A percentile compares a stretch with the other conserved stretches of the same genome.
Evolutionary conservation across 306 rosid genomes (phyloP).

Genomic region (Quercus variabilis): DNA sequence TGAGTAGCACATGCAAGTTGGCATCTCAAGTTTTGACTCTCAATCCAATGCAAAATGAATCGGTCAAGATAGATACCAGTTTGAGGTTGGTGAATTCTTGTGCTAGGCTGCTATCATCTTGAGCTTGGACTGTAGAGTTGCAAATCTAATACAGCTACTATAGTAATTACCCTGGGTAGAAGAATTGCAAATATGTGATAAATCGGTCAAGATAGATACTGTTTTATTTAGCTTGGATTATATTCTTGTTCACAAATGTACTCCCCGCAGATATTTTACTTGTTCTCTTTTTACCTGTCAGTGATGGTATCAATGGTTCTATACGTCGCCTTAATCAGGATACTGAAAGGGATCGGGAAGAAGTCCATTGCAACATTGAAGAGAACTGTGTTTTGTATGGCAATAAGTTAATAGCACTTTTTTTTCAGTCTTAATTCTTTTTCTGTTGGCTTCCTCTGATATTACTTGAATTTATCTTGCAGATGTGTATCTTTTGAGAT

Average conservation of each 20-base stretch:
- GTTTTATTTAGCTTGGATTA: too few relatives aligned
- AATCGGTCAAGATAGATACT: too few relatives aligned
- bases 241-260: background rate
- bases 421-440: background rate
- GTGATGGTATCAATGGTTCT: slow-evolving; percentile 39
- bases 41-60: background rate
- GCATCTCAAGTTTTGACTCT: slow-evolving; percentile 24
- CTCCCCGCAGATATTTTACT: background rate
- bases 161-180: background rate
- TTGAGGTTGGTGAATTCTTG: slow-evolving; percentile 26
- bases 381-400: slow-evolving; percentile 38
- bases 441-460: background rate
- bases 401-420: background rate
- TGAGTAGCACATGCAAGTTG: slow-evolving; percentile 16
- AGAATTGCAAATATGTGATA: background rate
- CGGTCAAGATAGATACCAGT: background rate
- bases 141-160: background rate
- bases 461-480: background rate
- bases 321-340: slow-evolving; percentile 3
- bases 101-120: background rate
- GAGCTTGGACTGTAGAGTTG: background rate
- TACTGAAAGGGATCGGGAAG: background rate
- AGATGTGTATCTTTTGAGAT: slow-evolving; percentile 39
- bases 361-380: background rate
- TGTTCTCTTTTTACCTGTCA: background rate